Evolutionary conservation across 441 rosid genomes (phyloP), one percentile per base, ranked within the genome.

Genomic region (Theobroma grandiflorum): DNA sequence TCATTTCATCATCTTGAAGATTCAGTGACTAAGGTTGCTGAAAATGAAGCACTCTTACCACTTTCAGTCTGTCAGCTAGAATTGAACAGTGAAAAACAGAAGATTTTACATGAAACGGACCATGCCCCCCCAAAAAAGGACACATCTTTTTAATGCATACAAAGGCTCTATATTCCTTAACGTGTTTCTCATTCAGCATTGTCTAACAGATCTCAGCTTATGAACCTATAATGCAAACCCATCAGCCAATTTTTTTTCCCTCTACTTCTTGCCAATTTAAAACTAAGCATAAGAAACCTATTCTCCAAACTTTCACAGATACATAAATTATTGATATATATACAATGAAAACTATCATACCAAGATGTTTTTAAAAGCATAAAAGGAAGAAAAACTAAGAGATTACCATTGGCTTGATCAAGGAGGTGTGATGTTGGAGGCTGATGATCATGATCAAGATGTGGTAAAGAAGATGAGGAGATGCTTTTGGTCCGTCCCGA

Each of bases 401-500:
- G 55, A 42, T 74, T 74, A 61, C 78, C 35, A 4, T 38, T 73
- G 76, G 62, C 7, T 69, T 69, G 57, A 42, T 45, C 12, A 20
- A 43, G 33, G 12, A 35, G 45, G 15, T 2, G 33, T 62, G 40
- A 78, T 80, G 76, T 65, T 61, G 71, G 81, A 55, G 26, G 71
- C 0, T 14, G 22, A 26, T 43, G 79, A 26, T 78, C 22, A 64
- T 12, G 91, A 74, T 6, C 80, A 31, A 31, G 4, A 49, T 79
- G 62, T n/a, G 82, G 26, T 31, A 84, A 66, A 42, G 80, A 70
- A 18, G 89, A 55, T 8, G 85, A 75, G 0, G 91, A 85, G 3
- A 85, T 88, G 7, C 55, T 74, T 57, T 78, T 88, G 77, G 84
- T 35, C 22, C 85, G 88, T 10, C 95, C 89, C 10, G 61, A 4